These are phyloP conservation scores for Lentinula aciculospora DNA, from an alignment of 768 basidiomycete genomes.

Conservation along the genomic window DNA sequence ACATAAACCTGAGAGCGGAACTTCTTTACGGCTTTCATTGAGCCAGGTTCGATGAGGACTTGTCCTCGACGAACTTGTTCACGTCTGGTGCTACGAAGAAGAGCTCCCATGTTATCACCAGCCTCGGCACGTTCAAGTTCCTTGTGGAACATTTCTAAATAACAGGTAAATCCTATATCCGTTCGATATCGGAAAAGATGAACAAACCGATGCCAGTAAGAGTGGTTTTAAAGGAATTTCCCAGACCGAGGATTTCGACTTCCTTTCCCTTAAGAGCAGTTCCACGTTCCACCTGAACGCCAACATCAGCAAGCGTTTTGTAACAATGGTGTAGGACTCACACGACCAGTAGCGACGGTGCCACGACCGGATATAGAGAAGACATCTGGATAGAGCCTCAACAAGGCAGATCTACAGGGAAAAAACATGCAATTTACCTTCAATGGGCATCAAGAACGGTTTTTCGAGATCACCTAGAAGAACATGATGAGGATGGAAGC, in stretches of 20 bases:
- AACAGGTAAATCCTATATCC: background rate
- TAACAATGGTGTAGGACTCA: constrained; percentile 26
- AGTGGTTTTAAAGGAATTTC: constrained; percentile 79
- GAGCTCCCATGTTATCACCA: constrained; percentile 98
- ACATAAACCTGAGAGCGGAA: constrained; percentile 93
- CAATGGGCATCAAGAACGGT: constrained; percentile 93
- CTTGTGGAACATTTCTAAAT: constrained; percentile 97
- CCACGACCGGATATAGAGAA: constrained; percentile 99
- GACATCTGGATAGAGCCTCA: constrained; percentile 45
- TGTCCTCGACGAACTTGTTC: constrained; percentile 94
- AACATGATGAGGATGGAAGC: background rate
- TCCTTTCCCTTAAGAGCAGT: constrained; percentile 87
- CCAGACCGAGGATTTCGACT: constrained; percentile 89
- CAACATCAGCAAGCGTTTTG: background rate
- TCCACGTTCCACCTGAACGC: constrained; percentile 80
- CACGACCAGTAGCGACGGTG: constrained; percentile 94
- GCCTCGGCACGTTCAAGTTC: constrained; percentile 97
- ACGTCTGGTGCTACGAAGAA: constrained; percentile 95
- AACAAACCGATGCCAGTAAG: constrained; percentile 86
- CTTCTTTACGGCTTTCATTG: constrained; percentile 91
- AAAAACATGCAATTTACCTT: constrained; percentile 41
- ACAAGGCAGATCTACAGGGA: background rate
- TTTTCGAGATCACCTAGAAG: constrained; percentile 87
- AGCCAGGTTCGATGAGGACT: constrained; percentile 82
- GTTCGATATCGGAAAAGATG: background rate